Evolutionary conservation across 2,329 filamentous ascomycete genomes (phyloP).

Genomic region (Chaetomium sp.): DNA sequence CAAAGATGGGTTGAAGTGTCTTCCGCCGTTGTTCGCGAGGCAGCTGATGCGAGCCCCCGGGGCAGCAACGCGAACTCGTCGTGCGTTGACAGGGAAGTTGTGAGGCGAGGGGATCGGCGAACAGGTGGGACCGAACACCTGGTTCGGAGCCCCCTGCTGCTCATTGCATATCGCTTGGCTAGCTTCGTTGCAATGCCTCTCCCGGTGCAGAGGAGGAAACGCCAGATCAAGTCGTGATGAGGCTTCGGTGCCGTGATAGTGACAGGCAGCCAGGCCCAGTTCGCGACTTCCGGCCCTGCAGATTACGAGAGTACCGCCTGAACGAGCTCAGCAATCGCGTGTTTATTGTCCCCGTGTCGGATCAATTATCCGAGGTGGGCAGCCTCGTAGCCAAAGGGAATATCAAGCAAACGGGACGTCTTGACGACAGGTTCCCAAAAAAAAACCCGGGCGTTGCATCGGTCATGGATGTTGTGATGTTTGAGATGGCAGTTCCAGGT

Average conservation of each 20-base stretch:
- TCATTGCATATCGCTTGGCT: not conserved
- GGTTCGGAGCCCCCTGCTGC: not conserved
- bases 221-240: not conserved
- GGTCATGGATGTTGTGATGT: not conserved
- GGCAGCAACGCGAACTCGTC: not conserved
- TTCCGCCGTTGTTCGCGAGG: not conserved
- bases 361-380: not conserved
- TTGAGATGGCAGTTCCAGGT: too few species aligned
- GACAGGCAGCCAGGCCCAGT: not conserved
- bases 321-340: not conserved
- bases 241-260: not conserved
- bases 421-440: not conserved
- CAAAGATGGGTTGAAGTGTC: not conserved
- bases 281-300: not conserved
- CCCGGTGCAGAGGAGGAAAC: not conserved
- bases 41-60: conserved; percentile 10
- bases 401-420: not conserved
- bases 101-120: conserved; percentile 20
- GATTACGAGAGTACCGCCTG: not conserved
- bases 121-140: not conserved
- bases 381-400: not conserved
- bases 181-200: not conserved
- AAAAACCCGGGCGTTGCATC: not conserved
- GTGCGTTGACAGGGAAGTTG: not conserved
- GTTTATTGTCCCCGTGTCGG: not conserved